phyloP scores from a whole-genome alignment of 2,329 filamentous ascomycete genomes.

The Penicillium sp. region DNA sequence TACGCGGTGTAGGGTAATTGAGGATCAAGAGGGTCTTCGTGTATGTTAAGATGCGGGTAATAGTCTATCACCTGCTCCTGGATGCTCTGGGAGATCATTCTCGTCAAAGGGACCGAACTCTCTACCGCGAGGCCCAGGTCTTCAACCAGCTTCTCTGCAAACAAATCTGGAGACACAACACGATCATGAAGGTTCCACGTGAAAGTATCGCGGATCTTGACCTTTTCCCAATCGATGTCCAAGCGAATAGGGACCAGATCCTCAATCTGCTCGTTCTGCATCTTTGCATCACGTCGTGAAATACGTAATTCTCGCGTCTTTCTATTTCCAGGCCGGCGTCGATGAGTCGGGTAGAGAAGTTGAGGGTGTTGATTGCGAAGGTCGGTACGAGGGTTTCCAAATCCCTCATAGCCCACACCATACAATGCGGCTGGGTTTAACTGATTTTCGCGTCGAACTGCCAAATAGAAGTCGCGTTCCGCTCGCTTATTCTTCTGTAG shows the following conservation, averaged over 20 bases:
- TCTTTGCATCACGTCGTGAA: conserved; percentile 67
- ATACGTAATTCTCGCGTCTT: conserved; percentile 65
- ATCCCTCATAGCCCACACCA: conserved; percentile 72
- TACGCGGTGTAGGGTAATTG: conserved; percentile 85
- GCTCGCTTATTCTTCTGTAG: conserved; percentile 56
- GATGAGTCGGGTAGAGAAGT: conserved; percentile 70
- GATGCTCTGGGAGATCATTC: conserved; percentile 62
- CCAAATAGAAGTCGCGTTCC: conserved; percentile 62
- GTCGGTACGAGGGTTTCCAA: conserved; percentile 78
- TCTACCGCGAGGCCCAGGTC: conserved; percentile 71
- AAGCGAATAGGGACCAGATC: conserved; percentile 83
- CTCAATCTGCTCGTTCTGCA: conserved; percentile 82
- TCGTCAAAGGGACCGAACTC: conserved; percentile 46
- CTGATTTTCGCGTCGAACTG: conserved; percentile 52
- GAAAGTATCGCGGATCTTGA: conserved; percentile 92
- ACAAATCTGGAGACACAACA: conserved; percentile 67
- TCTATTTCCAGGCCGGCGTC: conserved; percentile 66
- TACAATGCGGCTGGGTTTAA: conserved; percentile 53
- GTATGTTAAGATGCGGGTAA: conserved; percentile 80
- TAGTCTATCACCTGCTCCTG: conserved; percentile 86
- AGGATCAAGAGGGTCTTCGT: conserved; percentile 82
- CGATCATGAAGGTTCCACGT: conserved; percentile 97
- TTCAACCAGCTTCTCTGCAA: conserved; percentile 81
- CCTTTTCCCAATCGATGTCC: conserved; percentile 90
- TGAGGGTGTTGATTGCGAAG: conserved; percentile 54